Base-by-base conservation (phyloP, 345 rosid genomes). In the Turnera subulata region DNA sequence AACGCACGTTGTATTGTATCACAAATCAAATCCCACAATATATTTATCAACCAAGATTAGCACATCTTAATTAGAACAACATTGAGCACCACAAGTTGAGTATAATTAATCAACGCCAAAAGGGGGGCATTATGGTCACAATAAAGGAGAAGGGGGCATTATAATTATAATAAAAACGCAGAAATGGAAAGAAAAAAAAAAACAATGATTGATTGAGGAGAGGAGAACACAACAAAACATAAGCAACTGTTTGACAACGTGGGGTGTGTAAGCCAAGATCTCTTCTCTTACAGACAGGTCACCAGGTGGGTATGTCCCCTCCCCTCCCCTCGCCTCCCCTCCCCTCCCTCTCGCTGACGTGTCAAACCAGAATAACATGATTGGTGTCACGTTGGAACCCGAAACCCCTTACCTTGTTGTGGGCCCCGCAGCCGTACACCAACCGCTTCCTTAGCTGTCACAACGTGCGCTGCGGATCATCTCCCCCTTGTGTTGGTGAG, bases 371-470 rank as follows among this genome's bases (percentile, higher is more conserved):
- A 33, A 68, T 23, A 77, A 77, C 79, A 62, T 91, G 89, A 82
- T 84, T 78, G 88, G 91, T 53, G 66, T 59, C 78, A 69, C 63
- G 72, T 63, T 62, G 44, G 23, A 22, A 59, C 63, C 49, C n/a
- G 16, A 16, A 7, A 37, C 13, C 17, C 1, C 33, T 14, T 19
- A 29, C 56, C 49, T 46, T 7, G 55, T 38, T 48, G 38, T 15
- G 24, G 43, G 59, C 16, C 61, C 72, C 47, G 16, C 75, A 46
- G 55, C 4, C 35, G 38, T 21, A 51, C 76, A 71, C 73, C 95
- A 70, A 77, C 82, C 69, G 58, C 61, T 61, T 58, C 12, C 52
- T 76, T 76, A 83, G 89, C 90, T 87, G 92, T 73, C 86, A 78
- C 13, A 73, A 65, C 76, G 79, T 69, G 78, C 22, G 62, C 58